These are phyloP conservation scores for Saturnispora galanensis DNA, from an alignment of 805 yeast species.

Conservation along the genomic window DNA sequence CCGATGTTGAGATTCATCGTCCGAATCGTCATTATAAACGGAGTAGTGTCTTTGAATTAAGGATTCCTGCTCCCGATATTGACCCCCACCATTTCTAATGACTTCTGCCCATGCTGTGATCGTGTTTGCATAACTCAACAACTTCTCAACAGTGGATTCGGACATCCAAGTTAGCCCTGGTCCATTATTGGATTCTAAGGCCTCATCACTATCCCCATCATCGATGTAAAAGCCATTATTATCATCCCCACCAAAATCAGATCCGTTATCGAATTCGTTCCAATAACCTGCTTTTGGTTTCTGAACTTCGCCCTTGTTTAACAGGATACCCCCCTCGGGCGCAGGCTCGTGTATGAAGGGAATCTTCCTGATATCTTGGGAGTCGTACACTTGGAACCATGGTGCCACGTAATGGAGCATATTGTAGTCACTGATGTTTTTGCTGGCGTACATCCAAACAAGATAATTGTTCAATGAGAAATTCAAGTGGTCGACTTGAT, in stretches of 20 bases:
- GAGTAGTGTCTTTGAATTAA: slow-evolving; percentile 9
- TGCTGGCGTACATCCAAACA: slow-evolving; percentile 18
- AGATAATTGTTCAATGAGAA: slow-evolving; percentile 27
- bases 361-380: slow-evolving; percentile 34
- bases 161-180: slow-evolving; percentile 11
- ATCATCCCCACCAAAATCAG: slow-evolving; percentile 37
- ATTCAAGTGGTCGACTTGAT: slow-evolving; percentile 31
- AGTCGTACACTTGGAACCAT: slow-evolving; percentile 23
- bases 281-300: slow-evolving; percentile 35
- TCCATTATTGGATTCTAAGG: slow-evolving; percentile 2
- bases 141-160: slow-evolving; percentile 3
- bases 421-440: slow-evolving; percentile 14
- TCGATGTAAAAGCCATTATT: slow-evolving; percentile 31
- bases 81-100: slow-evolving; percentile 1
- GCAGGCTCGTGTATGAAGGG: slow-evolving; percentile 16
- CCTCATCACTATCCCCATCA: slow-evolving; percentile 23
- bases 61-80: background rate
- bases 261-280: slow-evolving; percentile 60
- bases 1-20: slow-evolving; percentile 4
- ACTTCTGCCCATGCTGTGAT: slow-evolving; percentile 1
- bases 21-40: slow-evolving; percentile 2
- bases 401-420: slow-evolving; percentile 24
- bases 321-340: slow-evolving; percentile 20
- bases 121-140: slow-evolving; percentile 7
- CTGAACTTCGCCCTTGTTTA: slow-evolving; percentile 24